Evolutionary conservation across 1,284 basidiomycete species (phyloP).

Genomic region (Sporisorium exsertum): DNA sequence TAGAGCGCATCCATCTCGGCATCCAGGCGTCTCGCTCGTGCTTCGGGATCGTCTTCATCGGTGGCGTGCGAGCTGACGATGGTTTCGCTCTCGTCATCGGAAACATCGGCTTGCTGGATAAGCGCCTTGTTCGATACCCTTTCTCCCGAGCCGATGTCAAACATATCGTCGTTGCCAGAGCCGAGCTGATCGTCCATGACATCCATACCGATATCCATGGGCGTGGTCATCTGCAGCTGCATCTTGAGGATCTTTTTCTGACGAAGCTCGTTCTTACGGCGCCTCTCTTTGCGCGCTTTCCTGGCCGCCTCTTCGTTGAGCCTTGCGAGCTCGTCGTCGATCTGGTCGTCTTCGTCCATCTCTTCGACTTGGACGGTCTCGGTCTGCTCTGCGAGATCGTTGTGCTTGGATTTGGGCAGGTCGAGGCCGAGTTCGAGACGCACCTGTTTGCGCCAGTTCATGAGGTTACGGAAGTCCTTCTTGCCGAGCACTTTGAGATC

Average conservation of each 20-base stretch:
- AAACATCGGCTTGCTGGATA: constrained; percentile 71
- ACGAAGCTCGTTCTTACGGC: constrained; percentile 89
- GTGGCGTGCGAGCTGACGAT: constrained; percentile 75
- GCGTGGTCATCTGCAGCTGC: constrained; percentile 97
- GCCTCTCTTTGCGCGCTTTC: constrained; percentile 81
- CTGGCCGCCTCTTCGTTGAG: constrained; percentile 84
- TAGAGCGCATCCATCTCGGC: constrained; percentile 88
- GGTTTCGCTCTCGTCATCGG: constrained; percentile 71
- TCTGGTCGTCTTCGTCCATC: constrained; percentile 73
- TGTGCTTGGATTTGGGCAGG: constrained; percentile 37
- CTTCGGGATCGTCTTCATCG: constrained; percentile 72
- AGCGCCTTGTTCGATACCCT: constrained; percentile 29
- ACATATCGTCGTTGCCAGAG: constrained; percentile 58
- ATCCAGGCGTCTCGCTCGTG: constrained; percentile 75
- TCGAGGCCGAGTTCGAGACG: constrained; percentile 76
- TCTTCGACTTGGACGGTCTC: constrained; percentile 76
- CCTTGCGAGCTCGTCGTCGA: constrained; percentile 81
- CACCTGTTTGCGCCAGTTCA: constrained; percentile 82
- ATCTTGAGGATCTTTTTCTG: constrained; percentile 89
- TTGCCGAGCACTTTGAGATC: constrained; percentile 98
- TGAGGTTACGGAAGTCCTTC: constrained; percentile 91
- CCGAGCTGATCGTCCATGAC: constrained; percentile 61
- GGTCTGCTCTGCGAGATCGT: constrained; percentile 47
- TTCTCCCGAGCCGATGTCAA: constrained; percentile 58
- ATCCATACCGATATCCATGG: constrained; percentile 92